Evolutionary conservation across 805 yeast species (phyloP), one percentile per base, ranked within the genome.

Genomic region (Maudiozyma pseudohumilis): DNA sequence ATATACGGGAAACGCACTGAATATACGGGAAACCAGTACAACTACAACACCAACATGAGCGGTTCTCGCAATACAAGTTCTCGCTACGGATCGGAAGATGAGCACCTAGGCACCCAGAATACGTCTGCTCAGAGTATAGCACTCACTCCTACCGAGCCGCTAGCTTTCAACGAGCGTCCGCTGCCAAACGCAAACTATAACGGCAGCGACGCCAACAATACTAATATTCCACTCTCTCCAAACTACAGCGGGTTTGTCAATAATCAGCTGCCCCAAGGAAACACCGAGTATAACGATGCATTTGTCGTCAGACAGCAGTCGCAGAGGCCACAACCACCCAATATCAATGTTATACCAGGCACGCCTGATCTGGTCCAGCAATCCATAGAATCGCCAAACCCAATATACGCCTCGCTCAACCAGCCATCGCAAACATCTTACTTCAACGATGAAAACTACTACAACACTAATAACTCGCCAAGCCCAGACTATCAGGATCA

Each of bases 371-470:
- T 47, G 15, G 43, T 40, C 15, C 46, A 42, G 11, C 47, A 49
- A 35, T 28, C 44, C 7, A 41, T 29, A 8, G 30, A 26, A 8
- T 36, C 39, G 13, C 26, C 33, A 36, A 29, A 22, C 12, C 34
- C 35, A n/a, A 30, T 35, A 23, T 40, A 38, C 19, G 27, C 41
- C 15, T 29, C 40, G 6, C 37, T 33, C 18, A 25, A 18, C 19
- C 42, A 25, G 27, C 24, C 13, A 26, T 26, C 21, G 32, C 40
- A 37, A 31, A 25, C 38, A 15, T 25, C 36, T 6, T 53, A 47
- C 32, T 52, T 41, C 24, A 52, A 52, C 37, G 55, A 51, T 23
- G 51, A 51, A 16, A 53, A 50, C 29, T 49, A 46, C 21, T 55
- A 53, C 31, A 43, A 41, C 22, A 40, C 41, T 27, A 41, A 42